Evolutionary conservation across 2,329 filamentous ascomycete genomes (phyloP).

Genomic region (Aspergillus pseudoviridinutans): DNA sequence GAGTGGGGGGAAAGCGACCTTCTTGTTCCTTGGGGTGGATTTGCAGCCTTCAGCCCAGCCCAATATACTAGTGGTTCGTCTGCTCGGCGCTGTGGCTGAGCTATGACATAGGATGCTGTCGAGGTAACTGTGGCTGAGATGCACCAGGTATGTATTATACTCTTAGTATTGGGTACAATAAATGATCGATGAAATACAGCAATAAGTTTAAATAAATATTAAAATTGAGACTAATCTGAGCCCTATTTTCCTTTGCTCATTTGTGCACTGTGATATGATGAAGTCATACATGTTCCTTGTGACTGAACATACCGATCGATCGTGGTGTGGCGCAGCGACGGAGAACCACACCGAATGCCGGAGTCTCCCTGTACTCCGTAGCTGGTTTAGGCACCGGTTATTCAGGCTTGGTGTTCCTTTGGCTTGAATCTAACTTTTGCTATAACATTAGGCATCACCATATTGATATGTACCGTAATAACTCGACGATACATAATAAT

Average conservation of each 20-base stretch:
- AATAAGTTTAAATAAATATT: background rate
- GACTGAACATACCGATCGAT: background rate
- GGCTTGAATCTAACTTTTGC: too few species aligned
- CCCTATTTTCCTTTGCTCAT: background rate
- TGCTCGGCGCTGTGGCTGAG: conserved; percentile 19
- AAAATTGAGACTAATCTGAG: too few species aligned
- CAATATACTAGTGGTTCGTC: conserved; percentile 18
- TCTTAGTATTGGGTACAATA: background rate
- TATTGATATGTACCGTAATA: background rate
- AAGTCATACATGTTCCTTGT: background rate
- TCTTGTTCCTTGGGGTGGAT: conserved; percentile 7
- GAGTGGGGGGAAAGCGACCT: conserved; percentile 12
- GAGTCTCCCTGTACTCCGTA: background rate
- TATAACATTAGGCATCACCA: background rate
- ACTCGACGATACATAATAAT: background rate
- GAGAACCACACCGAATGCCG: background rate
- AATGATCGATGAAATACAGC: background rate
- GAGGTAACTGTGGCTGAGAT: conserved; percentile 10
- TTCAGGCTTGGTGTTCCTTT: background rate
- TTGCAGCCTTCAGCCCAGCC: conserved; percentile 5
- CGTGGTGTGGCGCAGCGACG: background rate
- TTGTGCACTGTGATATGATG: background rate
- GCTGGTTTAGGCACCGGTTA: background rate
- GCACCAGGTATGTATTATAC: background rate
- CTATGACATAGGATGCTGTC: conserved; percentile 20